These are phyloP conservation scores for Acidomyces sp. DNA, from an alignment of 495 filamentous ascomycete species.

Conservation along the genomic window DNA sequence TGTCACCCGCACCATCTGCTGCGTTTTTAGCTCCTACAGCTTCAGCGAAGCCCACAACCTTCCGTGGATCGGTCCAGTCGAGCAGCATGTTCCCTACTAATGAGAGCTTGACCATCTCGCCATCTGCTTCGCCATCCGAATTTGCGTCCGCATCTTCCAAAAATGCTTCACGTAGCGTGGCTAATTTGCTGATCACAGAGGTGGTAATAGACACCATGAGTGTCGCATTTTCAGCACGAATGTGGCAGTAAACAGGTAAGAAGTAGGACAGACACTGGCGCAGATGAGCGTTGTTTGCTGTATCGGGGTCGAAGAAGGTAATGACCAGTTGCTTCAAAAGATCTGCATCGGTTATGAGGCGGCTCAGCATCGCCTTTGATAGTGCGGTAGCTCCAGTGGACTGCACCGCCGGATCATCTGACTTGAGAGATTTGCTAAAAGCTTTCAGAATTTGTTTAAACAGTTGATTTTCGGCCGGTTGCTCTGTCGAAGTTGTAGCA, in stretches of 20 bases:
- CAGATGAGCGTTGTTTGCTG: conserved; percentile 68
- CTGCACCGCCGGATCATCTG: conserved; percentile 58
- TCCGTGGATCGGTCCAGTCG: conserved; percentile 92
- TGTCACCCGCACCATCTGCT: conserved; percentile 41
- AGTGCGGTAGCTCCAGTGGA: conserved; percentile 69
- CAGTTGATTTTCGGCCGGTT: conserved; percentile 34
- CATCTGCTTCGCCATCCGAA: conserved; percentile 54
- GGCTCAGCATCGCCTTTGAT: conserved; percentile 74
- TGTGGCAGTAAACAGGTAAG: conserved; percentile 88
- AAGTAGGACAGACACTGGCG: conserved; percentile 88
- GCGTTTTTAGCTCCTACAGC: conserved; percentile 30
- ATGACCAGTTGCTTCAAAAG: conserved; percentile 71
- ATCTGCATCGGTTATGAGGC: conserved; percentile 46
- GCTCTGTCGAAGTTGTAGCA: conserved; percentile 5
- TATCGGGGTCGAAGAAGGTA: conserved; percentile 83
- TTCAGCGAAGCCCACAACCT: conserved; percentile 58
- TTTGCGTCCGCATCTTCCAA: conserved; percentile 48
- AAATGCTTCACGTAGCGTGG: conserved; percentile 38
- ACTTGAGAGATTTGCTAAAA: conserved; percentile 62
- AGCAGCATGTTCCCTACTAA: conserved; percentile 67
- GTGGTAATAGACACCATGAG: conserved; percentile 61
- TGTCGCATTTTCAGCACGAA: conserved; percentile 60
- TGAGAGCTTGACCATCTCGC: conserved; percentile 44
- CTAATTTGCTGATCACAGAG: conserved; percentile 50
- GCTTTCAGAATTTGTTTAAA: conserved; percentile 58